Conservation (phyloP, 176 grass and related monocot genomes). For the Oryza coarctata region DNA sequence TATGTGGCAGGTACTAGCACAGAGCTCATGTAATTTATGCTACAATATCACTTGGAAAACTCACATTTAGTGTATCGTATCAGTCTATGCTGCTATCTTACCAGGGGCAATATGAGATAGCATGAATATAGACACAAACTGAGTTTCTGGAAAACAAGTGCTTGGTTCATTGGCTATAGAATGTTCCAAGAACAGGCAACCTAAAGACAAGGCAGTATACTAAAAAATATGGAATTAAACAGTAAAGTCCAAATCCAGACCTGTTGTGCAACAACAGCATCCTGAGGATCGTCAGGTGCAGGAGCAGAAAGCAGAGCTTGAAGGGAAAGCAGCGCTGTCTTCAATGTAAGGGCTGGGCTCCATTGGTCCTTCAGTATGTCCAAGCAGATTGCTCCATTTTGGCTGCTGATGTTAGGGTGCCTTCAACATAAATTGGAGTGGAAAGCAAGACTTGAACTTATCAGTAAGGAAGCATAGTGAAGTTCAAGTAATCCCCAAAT, state of each 20-base stretch:
- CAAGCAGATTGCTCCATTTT: slow-evolving; percentile 99
- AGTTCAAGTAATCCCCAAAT: background rate
- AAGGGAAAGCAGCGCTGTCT: slow-evolving; percentile 87
- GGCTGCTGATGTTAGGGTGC: slow-evolving; percentile 99
- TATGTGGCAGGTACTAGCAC: background rate
- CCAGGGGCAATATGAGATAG: background rate
- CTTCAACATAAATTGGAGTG: slow-evolving; percentile 54
- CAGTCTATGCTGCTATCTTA: slow-evolving; percentile 15
- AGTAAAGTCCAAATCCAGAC: slow-evolving; percentile 38
- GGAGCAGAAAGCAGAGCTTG: slow-evolving; percentile 93
- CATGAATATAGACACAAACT: slow-evolving; percentile 1
- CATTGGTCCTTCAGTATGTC: slow-evolving; percentile 99
- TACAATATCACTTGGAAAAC: background rate
- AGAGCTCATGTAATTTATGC: background rate
- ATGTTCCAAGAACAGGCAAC: background rate
- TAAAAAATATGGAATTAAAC: slow-evolving; percentile 11
- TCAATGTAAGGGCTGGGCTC: slow-evolving; percentile 97
- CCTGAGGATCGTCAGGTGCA: slow-evolving; percentile 94
- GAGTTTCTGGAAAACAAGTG: background rate
- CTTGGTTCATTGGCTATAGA: background rate
- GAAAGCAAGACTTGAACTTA: background rate
- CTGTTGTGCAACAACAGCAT: slow-evolving; percentile 98
- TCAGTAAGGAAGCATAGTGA: background rate
- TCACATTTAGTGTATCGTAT: background rate
- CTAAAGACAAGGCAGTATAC: background rate